phyloP scores from a whole-genome alignment of 2,329 filamentous ascomycete genomes.

The Penicillium rolfsii region DNA sequence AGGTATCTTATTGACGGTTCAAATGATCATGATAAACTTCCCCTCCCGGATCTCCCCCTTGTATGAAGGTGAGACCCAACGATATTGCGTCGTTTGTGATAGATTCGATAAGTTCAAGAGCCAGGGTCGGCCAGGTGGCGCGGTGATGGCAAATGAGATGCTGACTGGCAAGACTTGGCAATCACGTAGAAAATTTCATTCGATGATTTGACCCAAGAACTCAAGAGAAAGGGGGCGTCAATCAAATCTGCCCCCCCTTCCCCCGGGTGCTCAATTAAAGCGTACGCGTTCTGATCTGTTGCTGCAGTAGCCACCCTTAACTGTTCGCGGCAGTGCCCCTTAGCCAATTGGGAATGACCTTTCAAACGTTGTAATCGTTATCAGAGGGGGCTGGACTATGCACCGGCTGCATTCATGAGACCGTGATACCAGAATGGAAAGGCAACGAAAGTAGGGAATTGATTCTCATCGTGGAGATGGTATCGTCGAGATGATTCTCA shows the following conservation, averaged over 20 bases:
- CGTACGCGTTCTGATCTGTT: conserved; percentile 14
- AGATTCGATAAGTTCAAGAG: conserved; percentile 24
- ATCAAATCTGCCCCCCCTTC: background rate
- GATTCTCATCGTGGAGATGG: background rate
- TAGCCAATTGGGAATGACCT: conserved; percentile 13
- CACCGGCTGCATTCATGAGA: conserved; percentile 2
- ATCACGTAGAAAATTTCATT: conserved; percentile 1
- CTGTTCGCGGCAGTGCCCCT: conserved; percentile 10
- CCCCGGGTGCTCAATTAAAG: background rate
- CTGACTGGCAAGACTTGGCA: conserved; percentile 1
- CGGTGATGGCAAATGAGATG: conserved; percentile 15
- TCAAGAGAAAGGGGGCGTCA: conserved; percentile 1
- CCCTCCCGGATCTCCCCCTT: background rate
- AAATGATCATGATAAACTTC: conserved; percentile 22
- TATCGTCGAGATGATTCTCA: background rate
- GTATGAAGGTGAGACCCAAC: conserved; percentile 19
- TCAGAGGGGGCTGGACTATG: conserved; percentile 6
- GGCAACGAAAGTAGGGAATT: background rate
- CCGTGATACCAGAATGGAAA: background rate
- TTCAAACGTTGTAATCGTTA: conserved; percentile 14
- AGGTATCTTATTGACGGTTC: background rate
- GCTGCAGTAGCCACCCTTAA: background rate
- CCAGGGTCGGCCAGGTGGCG: conserved; percentile 15
- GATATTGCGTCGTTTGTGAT: conserved; percentile 22
- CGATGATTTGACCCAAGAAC: background rate